Evolutionary conservation across 176 grass and related monocot species (phyloP).

Genomic region (Cymbopogon citratus): DNA sequence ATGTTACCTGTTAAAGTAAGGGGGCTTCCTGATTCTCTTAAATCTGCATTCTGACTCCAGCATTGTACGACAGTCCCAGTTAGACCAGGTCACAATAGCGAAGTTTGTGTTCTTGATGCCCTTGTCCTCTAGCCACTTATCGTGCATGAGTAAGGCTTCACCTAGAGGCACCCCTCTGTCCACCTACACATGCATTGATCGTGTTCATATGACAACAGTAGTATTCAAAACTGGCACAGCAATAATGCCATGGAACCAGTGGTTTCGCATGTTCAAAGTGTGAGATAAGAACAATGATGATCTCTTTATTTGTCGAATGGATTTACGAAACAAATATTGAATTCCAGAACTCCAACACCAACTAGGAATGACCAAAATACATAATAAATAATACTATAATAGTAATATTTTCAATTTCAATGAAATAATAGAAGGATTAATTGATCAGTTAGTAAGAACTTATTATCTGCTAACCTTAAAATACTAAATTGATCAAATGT

Average conservation of each 20-base stretch:
- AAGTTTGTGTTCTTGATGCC: constrained; percentile 93
- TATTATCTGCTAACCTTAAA: background rate
- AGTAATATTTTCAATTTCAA: background rate
- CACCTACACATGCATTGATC: constrained; percentile 46
- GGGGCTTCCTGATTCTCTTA: constrained; percentile 89
- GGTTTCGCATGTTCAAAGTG: constrained; percentile 6
- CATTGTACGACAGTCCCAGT: constrained; percentile 95
- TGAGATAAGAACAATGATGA: background rate
- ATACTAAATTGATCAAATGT: constrained; percentile 12
- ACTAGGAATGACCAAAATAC: background rate
- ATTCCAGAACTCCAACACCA: background rate
- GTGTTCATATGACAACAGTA: background rate
- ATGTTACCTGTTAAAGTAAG: constrained; percentile 83
- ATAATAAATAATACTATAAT: background rate
- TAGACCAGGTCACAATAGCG: constrained; percentile 89
- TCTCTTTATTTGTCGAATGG: background rate
- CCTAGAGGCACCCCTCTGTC: constrained; percentile 92
- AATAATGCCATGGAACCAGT: background rate
- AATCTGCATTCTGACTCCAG: constrained; percentile 91
- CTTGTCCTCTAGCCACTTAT: constrained; percentile 97
- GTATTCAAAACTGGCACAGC: background rate
- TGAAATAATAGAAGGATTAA: background rate
- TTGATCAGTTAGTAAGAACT: background rate
- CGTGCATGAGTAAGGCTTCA: constrained; percentile 98
- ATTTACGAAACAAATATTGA: constrained; percentile 17